Conservation (phyloP, 805 yeast genomes). For the Ogataea nitratoaversa region DNA sequence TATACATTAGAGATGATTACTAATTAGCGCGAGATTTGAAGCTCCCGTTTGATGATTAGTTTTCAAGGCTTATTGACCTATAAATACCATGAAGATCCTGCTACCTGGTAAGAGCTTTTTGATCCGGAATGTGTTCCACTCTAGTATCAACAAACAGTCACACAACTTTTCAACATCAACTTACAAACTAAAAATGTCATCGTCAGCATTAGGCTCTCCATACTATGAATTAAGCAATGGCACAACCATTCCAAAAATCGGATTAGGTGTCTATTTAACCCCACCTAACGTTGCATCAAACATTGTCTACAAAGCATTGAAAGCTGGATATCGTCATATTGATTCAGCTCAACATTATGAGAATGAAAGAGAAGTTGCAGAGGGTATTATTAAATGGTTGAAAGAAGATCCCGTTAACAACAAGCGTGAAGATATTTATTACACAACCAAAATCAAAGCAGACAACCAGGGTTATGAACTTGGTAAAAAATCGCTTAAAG, state of each 20-base stretch:
- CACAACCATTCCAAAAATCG: conserved; percentile 50
- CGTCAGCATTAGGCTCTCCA: conserved; percentile 1
- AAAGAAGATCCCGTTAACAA: conserved; percentile 20
- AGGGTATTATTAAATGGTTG: conserved; percentile 49
- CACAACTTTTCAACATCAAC: background rate
- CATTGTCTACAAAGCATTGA: conserved; percentile 54
- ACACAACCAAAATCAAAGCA: conserved; percentile 37
- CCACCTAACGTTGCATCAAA: conserved; percentile 36
- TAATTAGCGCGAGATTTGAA: too few species aligned
- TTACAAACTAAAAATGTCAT: background rate
- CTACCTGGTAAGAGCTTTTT: too few species aligned
- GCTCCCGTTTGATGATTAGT: too few species aligned
- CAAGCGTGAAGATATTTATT: conserved; percentile 36
- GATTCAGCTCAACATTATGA: conserved; percentile 66
- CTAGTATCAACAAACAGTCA: too few species aligned
- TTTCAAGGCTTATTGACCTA: too few species aligned
- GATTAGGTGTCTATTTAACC: conserved; percentile 50
- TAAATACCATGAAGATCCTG: too few species aligned
- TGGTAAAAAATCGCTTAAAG: conserved; percentile 39
- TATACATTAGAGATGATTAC: too few species aligned
- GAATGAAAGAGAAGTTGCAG: conserved; percentile 61
- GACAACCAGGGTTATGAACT: conserved; percentile 32
- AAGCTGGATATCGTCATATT: conserved; percentile 66
- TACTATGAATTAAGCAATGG: conserved; percentile 45
- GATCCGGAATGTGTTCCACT: too few species aligned